Evolutionary conservation across 768 basidiomycete species (phyloP).

Genomic region (Floccularia luteovirens): DNA sequence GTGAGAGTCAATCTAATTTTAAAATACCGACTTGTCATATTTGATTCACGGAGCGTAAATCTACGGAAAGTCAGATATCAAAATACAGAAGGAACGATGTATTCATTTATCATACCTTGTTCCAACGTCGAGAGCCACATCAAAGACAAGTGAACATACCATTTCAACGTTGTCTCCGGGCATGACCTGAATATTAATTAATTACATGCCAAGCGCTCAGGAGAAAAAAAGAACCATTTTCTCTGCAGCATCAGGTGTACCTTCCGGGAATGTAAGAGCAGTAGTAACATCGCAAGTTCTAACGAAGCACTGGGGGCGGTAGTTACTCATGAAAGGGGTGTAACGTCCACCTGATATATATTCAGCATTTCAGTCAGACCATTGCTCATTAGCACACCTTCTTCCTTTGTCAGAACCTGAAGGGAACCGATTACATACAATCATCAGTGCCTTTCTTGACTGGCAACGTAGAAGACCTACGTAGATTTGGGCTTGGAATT

Average conservation of each 20-base stretch:
- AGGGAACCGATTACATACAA: neutral
- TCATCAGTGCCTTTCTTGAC: neutral
- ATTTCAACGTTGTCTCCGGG: slow-evolving; percentile 98
- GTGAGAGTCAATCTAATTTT: neutral
- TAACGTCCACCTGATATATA: slow-evolving; percentile 57
- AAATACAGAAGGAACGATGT: slow-evolving; percentile 5
- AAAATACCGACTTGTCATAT: slow-evolving; percentile 70
- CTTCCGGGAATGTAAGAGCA: slow-evolving; percentile 78
- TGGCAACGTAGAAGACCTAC: slow-evolving; percentile 24
- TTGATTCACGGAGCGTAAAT: slow-evolving; percentile 93
- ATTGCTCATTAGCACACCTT: slow-evolving; percentile 30
- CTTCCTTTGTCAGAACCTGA: slow-evolving; percentile 81
- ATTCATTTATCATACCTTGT: slow-evolving; percentile 42
- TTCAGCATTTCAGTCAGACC: slow-evolving; percentile 8
- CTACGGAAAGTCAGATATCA: slow-evolving; percentile 12
- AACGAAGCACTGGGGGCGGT: slow-evolving; percentile 92
- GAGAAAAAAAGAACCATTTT: slow-evolving; percentile 62
- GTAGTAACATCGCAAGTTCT: slow-evolving; percentile 94
- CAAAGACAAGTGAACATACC: slow-evolving; percentile 73
- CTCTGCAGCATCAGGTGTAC: slow-evolving; percentile 70
- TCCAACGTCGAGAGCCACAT: slow-evolving; percentile 86
- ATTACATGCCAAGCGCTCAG: neutral
- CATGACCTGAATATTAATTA: slow-evolving; percentile 57
- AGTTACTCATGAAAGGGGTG: slow-evolving; percentile 90
- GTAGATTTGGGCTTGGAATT: slow-evolving; percentile 92